phyloP scores from a whole-genome alignment of 176 grass and related monocot species.

The Aegilops bicornis region DNA sequence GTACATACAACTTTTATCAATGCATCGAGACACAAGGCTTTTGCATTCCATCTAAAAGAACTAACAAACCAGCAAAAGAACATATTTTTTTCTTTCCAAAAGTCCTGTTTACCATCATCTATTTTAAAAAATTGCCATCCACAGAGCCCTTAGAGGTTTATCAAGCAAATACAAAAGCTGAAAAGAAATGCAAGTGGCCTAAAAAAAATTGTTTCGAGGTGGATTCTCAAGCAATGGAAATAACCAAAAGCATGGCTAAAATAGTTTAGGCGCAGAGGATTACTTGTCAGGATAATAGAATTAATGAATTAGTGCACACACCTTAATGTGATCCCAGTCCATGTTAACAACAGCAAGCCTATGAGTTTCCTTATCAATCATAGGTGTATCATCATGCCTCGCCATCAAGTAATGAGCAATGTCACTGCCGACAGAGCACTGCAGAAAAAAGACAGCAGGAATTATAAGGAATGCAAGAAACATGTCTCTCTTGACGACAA shows the following conservation, averaged over 20 bases:
- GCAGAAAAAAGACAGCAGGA: neutral
- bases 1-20: neutral
- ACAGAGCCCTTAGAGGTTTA: neutral
- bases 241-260: conserved; percentile 14
- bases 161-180: neutral
- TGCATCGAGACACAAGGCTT: neutral
- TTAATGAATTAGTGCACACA: conserved; percentile 21
- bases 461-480: neutral
- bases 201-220: neutral
- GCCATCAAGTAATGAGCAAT: conserved; percentile 71
- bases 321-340: conserved; percentile 96
- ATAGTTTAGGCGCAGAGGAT: neutral
- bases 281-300: conserved; percentile 1
- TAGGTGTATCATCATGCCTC: conserved; percentile 67
- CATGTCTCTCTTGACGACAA: neutral
- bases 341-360: conserved; percentile 88
- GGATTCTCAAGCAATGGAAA: neutral
- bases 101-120: neutral
- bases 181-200: neutral
- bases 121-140: neutral
- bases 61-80: neutral
- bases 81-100: neutral
- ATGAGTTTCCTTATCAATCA: conserved; percentile 72
- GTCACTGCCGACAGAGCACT: conserved; percentile 68
- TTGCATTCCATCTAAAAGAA: neutral